A percentile compares a stretch with the other conserved stretches of the same genome.
These are phyloP conservation scores for Allomyces javanicus DNA, from an alignment of 192 early-diverging fungal species.

Conservation along the genomic window DNA sequence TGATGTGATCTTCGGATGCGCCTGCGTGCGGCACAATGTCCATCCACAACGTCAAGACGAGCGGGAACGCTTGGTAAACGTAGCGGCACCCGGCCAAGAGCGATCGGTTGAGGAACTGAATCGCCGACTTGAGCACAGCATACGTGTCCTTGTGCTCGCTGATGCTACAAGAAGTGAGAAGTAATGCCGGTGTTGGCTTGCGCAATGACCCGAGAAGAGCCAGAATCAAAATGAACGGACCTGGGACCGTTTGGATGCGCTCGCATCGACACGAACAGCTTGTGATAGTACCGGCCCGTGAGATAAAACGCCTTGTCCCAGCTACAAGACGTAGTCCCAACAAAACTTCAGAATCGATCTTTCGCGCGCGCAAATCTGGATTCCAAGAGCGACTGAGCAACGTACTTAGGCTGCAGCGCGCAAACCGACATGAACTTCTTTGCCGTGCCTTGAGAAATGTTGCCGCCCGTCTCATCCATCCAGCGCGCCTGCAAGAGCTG, in stretches of 20 bases:
- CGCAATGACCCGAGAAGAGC: no score
- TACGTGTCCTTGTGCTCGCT: no score
- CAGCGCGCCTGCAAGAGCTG: slow-evolving; percentile 27
- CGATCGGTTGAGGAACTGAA: slow-evolving; percentile 9
- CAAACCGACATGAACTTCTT: slow-evolving; percentile 14
- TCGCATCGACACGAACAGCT: slow-evolving; percentile 16
- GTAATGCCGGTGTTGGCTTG: no score
- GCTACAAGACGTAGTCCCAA: not conserved
- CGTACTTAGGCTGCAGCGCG: slow-evolving; percentile 13
- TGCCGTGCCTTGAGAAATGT: slow-evolving; percentile 16
- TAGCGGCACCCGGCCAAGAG: slow-evolving; percentile 51
- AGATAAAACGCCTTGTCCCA: slow-evolving; percentile 51
- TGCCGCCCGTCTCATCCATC: slow-evolving; percentile 32
- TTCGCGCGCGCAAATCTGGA: not conserved
- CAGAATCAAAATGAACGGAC: slow-evolving; percentile 5
- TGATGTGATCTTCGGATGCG: slow-evolving; percentile 8
- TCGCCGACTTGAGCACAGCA: not conserved
- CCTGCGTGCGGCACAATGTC: slow-evolving; percentile 30
- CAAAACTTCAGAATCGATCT: no score
- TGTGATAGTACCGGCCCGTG: slow-evolving; percentile 41
- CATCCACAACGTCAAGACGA: slow-evolving; percentile 70
- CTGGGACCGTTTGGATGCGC: slow-evolving; percentile 4
- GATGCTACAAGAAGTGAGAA: no score
- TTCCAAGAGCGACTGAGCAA: slow-evolving; percentile 1
- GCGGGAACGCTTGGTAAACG: slow-evolving; percentile 65